Evolutionary conservation across 805 yeast genomes (phyloP), one percentile per base, ranked within the genome.

Genomic region (Kodamaea kaohsiungensis): DNA sequence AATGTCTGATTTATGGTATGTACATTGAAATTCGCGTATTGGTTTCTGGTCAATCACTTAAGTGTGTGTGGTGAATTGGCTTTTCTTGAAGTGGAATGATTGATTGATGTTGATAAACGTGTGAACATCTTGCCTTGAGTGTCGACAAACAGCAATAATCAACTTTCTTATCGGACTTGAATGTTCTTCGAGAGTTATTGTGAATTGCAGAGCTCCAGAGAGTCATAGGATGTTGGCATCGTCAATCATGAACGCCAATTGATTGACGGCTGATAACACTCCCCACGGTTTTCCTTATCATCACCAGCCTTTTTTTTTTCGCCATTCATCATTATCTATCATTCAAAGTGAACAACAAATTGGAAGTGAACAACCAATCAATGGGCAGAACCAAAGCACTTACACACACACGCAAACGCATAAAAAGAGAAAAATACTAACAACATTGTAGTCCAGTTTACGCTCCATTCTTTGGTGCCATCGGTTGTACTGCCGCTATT

Each of bases 401-500:
- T 4, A 22, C 25, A 22, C 6, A 30, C 35, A 15, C 43, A 39
- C 18, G 1, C 25, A 42, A 19, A 12, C 22, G n/a, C 15, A 42
- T 6, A 13, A 45, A 13, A 30, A 5, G 5, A 30, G 8, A 9
- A 10, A 30, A 12, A 37, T 61, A 60, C 66, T 64, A 62, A 65
- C 66, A 48, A 9, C 38, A 19, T 62, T 78, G 37, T 54, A 62
- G 66, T 54, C 70, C 70, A 53, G 69, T 66, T 58, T 66, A 65
- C 59, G 70, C 70, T 51, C 99, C 99, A 73, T 95, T 95, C 83
- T 95, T 95, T 76, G 99, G 99, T 69, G 93, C 98, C 64, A 90
- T 95, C 70, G 99, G 99, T 72, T 96, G 99, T 83, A 96, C 99
- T 56, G 91, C 98, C 52, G 98, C 99, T 74, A 95, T 95, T 71